phyloP scores from a whole-genome alignment of 1,139 yeast genomes.

The Taiozyma sp. region DNA sequence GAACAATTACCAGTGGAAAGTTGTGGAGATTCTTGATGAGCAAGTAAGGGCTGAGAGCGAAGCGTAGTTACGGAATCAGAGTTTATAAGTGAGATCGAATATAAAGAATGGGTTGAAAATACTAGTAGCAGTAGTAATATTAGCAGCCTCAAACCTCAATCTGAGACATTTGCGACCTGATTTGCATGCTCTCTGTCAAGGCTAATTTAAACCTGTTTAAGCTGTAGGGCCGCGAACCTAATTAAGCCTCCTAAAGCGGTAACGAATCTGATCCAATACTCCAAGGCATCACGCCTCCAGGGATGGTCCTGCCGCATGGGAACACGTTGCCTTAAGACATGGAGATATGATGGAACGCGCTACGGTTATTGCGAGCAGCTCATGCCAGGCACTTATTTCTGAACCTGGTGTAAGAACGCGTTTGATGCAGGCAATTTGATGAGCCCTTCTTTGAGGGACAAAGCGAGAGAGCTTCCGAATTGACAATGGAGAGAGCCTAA shows the following conservation, averaged over 20 bases:
- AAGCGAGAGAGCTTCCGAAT: no score
- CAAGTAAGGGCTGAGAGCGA: conserved; percentile 1
- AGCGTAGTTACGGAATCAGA: not conserved
- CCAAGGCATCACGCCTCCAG: not conserved
- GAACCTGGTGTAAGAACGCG: not conserved
- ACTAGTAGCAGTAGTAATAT: no score
- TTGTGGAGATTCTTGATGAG: conserved; percentile 3
- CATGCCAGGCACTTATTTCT: not conserved
- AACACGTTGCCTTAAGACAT: not conserved
- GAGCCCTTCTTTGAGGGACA: not conserved
- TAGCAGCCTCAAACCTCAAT: not conserved
- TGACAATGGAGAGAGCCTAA: no score
- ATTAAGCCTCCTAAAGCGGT: not conserved
- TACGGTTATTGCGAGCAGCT: no score
- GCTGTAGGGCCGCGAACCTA: not conserved
- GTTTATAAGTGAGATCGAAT: not conserved
- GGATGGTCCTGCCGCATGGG: not conserved
- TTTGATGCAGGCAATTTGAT: not conserved
- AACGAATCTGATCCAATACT: not conserved
- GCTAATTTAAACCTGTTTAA: not conserved
- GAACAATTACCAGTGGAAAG: conserved; percentile 14
- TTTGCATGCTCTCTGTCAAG: not conserved
- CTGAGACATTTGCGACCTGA: not conserved
- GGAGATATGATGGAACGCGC: not conserved
- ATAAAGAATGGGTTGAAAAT: no score